phyloP scores from a whole-genome alignment of 1,284 basidiomycete genomes.

The Marasmius oreades region DNA sequence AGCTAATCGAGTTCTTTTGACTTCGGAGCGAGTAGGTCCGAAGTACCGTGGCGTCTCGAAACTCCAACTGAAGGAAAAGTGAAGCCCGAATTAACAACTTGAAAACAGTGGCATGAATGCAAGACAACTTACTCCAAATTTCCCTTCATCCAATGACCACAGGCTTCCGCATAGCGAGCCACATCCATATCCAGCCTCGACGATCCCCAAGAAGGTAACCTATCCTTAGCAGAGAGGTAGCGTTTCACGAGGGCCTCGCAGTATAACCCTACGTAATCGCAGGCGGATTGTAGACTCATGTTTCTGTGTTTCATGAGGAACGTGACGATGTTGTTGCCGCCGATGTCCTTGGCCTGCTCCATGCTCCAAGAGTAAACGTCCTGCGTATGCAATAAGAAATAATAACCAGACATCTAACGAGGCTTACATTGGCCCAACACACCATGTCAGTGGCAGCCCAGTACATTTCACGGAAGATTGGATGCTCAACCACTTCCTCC shows the following conservation, averaged over 20 bases:
- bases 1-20: conserved; percentile 45
- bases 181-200: conserved; percentile 44
- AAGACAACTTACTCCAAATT: conserved; percentile 38
- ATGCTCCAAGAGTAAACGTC: conserved; percentile 73
- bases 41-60: conserved; percentile 60
- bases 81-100: conserved; percentile 16
- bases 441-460: conserved; percentile 63
- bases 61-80: conserved; percentile 41
- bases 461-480: conserved; percentile 50
- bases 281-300: conserved; percentile 51
- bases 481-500: conserved; percentile 55
- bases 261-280: conserved; percentile 52
- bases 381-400: conserved; percentile 28
- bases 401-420: neutral
- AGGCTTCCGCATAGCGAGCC: conserved; percentile 40
- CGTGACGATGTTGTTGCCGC: conserved; percentile 63
- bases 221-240: conserved; percentile 43
- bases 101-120: conserved; percentile 5
- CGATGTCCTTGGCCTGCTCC: conserved; percentile 65
- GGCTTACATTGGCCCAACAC: conserved; percentile 64
- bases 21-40: conserved; percentile 41
- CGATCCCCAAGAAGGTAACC: conserved; percentile 45
- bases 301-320: conserved; percentile 57
- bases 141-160: conserved; percentile 48
- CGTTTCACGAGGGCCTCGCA: conserved; percentile 47